These are phyloP conservation scores for Paramecium octaurelia DNA, from an alignment of 73 alveolate species.

Conservation along the genomic window DNA sequence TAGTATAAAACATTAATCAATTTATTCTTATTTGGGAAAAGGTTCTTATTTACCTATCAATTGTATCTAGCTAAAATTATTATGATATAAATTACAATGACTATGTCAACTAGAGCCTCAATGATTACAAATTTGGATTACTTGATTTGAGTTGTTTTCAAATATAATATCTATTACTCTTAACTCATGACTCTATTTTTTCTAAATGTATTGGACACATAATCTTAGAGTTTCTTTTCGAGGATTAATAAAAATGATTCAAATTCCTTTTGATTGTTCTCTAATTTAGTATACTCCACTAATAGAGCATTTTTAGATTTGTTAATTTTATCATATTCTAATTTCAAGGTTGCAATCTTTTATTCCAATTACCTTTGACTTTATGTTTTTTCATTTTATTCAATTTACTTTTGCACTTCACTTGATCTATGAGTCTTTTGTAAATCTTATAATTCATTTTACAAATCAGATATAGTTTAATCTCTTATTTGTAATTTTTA, in stretches of 20 bases:
- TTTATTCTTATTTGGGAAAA: background rate
- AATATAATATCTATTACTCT: background rate
- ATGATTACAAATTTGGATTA: background rate
- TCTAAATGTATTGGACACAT: background rate
- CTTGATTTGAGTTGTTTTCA: background rate
- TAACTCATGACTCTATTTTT: background rate
- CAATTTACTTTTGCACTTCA: background rate
- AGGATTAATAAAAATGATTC: background rate
- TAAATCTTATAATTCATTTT: background rate
- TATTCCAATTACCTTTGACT: background rate
- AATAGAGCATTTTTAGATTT: background rate
- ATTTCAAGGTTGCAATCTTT: background rate
- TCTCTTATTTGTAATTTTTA: background rate
- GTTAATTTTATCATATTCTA: background rate
- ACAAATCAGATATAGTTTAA: background rate
- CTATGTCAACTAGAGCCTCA: background rate
- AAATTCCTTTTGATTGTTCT: background rate
- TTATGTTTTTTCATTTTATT: background rate
- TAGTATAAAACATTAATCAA: background rate
- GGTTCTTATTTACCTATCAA: background rate
- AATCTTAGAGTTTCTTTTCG: background rate
- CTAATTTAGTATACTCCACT: background rate
- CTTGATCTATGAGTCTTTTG: background rate
- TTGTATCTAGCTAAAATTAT: background rate
- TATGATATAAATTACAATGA: background rate